A percentile compares a stretch with the other conserved stretches of the same genome.
Evolutionary conservation across 2,329 filamentous ascomycete species (phyloP).

Genomic region (Fusarium sp.): DNA sequence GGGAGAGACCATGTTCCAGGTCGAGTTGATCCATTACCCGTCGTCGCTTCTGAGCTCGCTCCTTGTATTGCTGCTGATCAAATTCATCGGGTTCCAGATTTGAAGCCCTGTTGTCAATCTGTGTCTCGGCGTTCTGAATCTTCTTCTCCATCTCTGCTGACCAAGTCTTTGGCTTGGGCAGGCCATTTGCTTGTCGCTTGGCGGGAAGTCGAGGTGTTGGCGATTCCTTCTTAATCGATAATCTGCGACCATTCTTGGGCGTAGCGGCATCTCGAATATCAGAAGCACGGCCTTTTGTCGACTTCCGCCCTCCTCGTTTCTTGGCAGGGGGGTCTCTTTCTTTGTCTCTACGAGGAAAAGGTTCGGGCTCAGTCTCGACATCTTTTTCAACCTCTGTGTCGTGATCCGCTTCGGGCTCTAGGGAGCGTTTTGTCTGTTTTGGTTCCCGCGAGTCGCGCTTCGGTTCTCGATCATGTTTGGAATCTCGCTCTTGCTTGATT

Average conservation of each 20-base stretch:
- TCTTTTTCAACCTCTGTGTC: slow-evolving; percentile 48
- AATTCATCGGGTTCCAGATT: slow-evolving; percentile 55
- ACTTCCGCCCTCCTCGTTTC: slow-evolving; percentile 46
- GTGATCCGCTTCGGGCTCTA: slow-evolving; percentile 39
- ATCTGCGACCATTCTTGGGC: slow-evolving; percentile 59
- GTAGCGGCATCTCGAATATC: slow-evolving; percentile 59
- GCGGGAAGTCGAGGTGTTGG: slow-evolving; percentile 57
- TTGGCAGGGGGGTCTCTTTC: slow-evolving; percentile 42
- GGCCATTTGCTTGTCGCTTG: slow-evolving; percentile 69
- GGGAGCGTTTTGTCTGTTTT: slow-evolving; percentile 43
- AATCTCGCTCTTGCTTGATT: slow-evolving; percentile 23
- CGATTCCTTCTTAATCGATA: slow-evolving; percentile 59
- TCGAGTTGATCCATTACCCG: slow-evolving; percentile 72
- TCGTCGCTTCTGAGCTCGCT: slow-evolving; percentile 72
- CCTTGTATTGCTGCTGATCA: slow-evolving; percentile 57
- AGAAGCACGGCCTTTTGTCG: slow-evolving; percentile 60
- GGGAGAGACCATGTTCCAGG: slow-evolving; percentile 67
- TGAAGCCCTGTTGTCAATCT: slow-evolving; percentile 57
- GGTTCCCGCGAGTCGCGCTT: slow-evolving; percentile 32
- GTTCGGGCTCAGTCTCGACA: slow-evolving; percentile 47
- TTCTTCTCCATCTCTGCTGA: slow-evolving; percentile 60
- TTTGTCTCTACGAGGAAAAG: slow-evolving; percentile 38
- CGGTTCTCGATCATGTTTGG: slow-evolving; percentile 23
- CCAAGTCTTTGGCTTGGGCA: slow-evolving; percentile 70
- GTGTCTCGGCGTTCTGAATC: slow-evolving; percentile 49